phyloP scores from a whole-genome alignment of 805 yeast genomes.

The Diddensiella santjacobensis region DNA sequence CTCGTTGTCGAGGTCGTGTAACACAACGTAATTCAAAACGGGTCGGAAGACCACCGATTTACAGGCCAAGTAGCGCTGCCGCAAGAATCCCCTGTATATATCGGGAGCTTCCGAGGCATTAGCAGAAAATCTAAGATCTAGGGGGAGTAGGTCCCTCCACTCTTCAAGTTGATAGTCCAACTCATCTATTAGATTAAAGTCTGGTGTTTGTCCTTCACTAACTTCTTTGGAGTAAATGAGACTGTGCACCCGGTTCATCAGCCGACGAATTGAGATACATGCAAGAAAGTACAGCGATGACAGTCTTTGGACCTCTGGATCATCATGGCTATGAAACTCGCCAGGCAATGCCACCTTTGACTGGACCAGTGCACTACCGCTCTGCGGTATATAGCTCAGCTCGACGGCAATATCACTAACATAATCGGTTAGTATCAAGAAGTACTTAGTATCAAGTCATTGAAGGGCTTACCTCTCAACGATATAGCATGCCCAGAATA shows the following conservation, averaged over 20 bases:
- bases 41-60: conserved; percentile 20
- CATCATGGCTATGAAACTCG: conserved; percentile 14
- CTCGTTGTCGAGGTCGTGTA: conserved; percentile 10
- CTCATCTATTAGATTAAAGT: conserved; percentile 14
- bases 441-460: not conserved
- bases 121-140: conserved; percentile 10
- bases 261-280: conserved; percentile 20
- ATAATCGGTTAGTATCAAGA: not conserved
- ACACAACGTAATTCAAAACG: conserved; percentile 17
- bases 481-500: conserved; percentile 16
- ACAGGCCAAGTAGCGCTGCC: conserved; percentile 21
- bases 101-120: conserved; percentile 10
- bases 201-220: conserved; percentile 7
- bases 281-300: conserved; percentile 19
- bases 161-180: conserved; percentile 17
- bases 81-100: conserved; percentile 18
- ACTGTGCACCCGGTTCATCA: conserved; percentile 19
- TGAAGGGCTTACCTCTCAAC: conserved; percentile 13
- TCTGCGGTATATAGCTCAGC: conserved; percentile 18
- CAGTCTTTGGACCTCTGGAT: conserved; percentile 10
- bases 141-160: conserved; percentile 20
- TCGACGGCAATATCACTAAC: conserved; percentile 16
- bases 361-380: conserved; percentile 16
- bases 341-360: conserved; percentile 12
- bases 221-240: conserved; percentile 12